phyloP scores from a whole-genome alignment of 1,284 basidiomycete species.

The Exobasidium cylindrosporum region DNA sequence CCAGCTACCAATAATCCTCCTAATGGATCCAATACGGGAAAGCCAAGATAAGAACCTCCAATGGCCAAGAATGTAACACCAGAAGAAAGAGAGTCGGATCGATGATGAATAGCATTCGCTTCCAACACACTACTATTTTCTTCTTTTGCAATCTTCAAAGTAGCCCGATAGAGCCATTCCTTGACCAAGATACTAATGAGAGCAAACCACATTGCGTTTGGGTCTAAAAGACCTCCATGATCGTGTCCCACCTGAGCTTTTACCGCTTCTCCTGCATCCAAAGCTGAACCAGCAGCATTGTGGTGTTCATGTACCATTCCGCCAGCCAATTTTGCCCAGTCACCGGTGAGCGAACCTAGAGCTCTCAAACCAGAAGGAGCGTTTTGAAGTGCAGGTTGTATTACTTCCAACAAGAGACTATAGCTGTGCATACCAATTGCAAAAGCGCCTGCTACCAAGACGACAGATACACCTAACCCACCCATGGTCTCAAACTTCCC shows the following conservation, averaged over 20 bases:
- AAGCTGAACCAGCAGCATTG: conserved; percentile 45
- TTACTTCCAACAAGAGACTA: conserved; percentile 69
- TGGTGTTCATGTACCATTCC: conserved; percentile 64
- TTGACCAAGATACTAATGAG: conserved; percentile 75
- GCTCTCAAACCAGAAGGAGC: conserved; percentile 65
- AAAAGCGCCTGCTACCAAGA: conserved; percentile 76
- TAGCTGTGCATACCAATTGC: conserved; percentile 91
- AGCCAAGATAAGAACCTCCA: conserved; percentile 76
- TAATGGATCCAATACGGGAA: conserved; percentile 82
- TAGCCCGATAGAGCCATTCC: conserved; percentile 76
- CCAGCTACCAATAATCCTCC: conserved; percentile 86
- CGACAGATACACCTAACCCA: conserved; percentile 75
- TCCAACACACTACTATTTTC: conserved; percentile 85
- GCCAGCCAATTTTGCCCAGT: conserved; percentile 38
- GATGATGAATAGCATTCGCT: conserved; percentile 66
- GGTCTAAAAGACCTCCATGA: conserved; percentile 65
- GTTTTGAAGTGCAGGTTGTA: conserved; percentile 57
- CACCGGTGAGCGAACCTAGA: conserved; percentile 63
- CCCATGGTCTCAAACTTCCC: conserved; percentile 91
- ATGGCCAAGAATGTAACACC: conserved; percentile 48
- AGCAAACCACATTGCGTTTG: conserved; percentile 96
- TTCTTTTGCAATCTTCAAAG: conserved; percentile 73
- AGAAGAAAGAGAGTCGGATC: conserved; percentile 68
- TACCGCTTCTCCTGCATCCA: conserved; percentile 7
- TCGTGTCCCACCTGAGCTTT: conserved; percentile 18